Conservation (phyloP, 805 yeast species). For the Isabelozyma gotoi region DNA sequence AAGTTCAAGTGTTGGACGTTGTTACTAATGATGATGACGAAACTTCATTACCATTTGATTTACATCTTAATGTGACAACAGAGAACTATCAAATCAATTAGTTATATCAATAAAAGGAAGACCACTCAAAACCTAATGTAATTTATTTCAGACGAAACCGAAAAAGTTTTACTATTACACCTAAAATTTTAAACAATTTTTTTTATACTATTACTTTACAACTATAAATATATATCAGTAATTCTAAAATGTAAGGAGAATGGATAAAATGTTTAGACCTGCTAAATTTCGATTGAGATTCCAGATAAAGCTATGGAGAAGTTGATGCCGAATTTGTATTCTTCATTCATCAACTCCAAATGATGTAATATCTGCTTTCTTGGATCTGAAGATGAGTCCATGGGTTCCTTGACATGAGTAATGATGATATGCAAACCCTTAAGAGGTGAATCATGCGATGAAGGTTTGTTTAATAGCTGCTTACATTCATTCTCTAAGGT, state of each 20-base stretch:
- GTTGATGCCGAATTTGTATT: conserved; percentile 38
- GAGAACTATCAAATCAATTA: conserved; percentile 59
- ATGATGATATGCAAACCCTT: conserved; percentile 48
- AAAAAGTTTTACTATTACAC: too few relatives aligned
- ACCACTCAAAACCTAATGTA: background rate
- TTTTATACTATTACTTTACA: background rate
- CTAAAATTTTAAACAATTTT: too few relatives aligned
- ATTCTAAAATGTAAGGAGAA: background rate
- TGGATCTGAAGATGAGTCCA: conserved; percentile 61
- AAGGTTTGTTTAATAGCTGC: conserved; percentile 4
- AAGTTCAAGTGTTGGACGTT: conserved; percentile 62
- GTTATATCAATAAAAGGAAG: background rate
- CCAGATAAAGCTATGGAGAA: conserved; percentile 61
- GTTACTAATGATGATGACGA: conserved; percentile 50
- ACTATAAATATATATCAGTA: background rate
- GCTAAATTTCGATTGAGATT: conserved; percentile 16
- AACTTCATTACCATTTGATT: conserved; percentile 66
- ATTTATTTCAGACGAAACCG: background rate
- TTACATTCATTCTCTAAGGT: conserved; percentile 17
- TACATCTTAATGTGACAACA: conserved; percentile 53
- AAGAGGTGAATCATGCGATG: conserved; percentile 30
- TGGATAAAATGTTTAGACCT: too few relatives aligned
- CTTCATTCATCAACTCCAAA: conserved; percentile 39
- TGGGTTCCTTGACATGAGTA: conserved; percentile 48
- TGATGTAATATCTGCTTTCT: conserved; percentile 51